Base-by-base conservation (phyloP, 495 filamentous ascomycete species). In the Hypoxylon lienhwacheense region DNA sequence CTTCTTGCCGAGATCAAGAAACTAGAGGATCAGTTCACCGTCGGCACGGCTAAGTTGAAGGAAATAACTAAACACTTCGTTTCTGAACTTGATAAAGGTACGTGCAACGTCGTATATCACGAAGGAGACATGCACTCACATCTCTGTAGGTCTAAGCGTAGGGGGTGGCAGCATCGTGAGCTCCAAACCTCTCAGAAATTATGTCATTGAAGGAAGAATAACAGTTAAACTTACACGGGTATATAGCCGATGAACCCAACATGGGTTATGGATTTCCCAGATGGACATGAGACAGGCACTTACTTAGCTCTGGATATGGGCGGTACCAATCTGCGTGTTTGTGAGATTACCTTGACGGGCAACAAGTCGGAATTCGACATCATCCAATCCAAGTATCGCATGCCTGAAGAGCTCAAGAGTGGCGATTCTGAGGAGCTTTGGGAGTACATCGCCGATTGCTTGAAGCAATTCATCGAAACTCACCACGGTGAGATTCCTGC, bases 261-360 rank as follows among this genome's bases (percentile, higher is more conserved):
- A 42, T 98, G 93, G 93, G 91, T 93, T 48, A 91, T 97, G 85
- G 85, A 83, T 47, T 95, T 88, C 72, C 93, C 93, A 50, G 86
- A 87, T 64, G 93, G 93, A 45, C 58, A 91, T 51, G 93, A 98
- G 69, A 86, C 84, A 10, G 93, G 93, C 55, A 96, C 88, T 29
- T 98, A 84, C 70, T 78, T 98, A 36, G 93, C 93, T 59, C 78
- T 98, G 24, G 93, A 98, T 68, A 97, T 98, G 95, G 93, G 93
- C 51, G 93, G 93, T 60, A 98, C 93, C 67, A 98, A 98, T 67
- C 79, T 98, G 49, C 90, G 93, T 66, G 95, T 98, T 63, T 98
- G 93, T 75, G 90, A 98, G 70, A 92, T 98, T 66, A 88, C 85
- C 55, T 75, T 98, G 66, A 89, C 89, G 16, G 84, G 96, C 46